phyloP scores from a whole-genome alignment of 2,329 filamentous ascomycete species.

The Biscogniauxia mediterranea region DNA sequence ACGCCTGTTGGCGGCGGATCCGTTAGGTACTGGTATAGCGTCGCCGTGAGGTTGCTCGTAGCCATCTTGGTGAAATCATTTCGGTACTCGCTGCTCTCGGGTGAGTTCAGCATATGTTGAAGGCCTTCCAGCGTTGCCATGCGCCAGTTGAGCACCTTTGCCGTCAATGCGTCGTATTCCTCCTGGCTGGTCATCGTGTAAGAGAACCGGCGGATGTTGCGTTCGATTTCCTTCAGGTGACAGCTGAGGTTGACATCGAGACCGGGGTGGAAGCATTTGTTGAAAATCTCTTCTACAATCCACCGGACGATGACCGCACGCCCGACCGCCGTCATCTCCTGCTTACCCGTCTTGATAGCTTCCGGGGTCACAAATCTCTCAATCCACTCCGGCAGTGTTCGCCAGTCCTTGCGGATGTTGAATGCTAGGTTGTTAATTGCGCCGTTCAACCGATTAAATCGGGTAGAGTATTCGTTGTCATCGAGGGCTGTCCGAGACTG shows the following conservation, averaged over 20 bases:
- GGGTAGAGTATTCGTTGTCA: constrained; percentile 86
- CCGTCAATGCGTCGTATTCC: constrained; percentile 82
- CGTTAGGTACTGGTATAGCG: constrained; percentile 70
- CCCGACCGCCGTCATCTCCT: constrained; percentile 96
- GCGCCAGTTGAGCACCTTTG: constrained; percentile 89
- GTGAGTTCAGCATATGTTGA: constrained; percentile 63
- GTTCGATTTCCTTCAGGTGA: constrained; percentile 81
- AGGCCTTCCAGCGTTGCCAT: constrained; percentile 93
- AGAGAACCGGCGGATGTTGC: constrained; percentile 78
- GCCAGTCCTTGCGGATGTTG: constrained; percentile 95
- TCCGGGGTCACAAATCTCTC: constrained; percentile 78
- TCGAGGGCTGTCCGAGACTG: constrained; percentile 92
- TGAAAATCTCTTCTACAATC: constrained; percentile 88
- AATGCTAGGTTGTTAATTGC: constrained; percentile 94
- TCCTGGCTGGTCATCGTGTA: constrained; percentile 74
- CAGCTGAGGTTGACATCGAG: constrained; percentile 74
- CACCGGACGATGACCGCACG: constrained; percentile 85
- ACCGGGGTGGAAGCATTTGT: constrained; percentile 88
- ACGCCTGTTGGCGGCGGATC: constrained; percentile 77
- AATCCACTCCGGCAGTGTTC: constrained; percentile 76
- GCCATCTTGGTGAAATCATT: constrained; percentile 67
- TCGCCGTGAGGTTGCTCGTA: constrained; percentile 65
- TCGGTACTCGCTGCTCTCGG: constrained; percentile 65
- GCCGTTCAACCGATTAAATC: constrained; percentile 88
- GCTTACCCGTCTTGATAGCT: constrained; percentile 81